Conservation (phyloP, 192 early-diverging fungal species). For the Podila horticola region DNA sequence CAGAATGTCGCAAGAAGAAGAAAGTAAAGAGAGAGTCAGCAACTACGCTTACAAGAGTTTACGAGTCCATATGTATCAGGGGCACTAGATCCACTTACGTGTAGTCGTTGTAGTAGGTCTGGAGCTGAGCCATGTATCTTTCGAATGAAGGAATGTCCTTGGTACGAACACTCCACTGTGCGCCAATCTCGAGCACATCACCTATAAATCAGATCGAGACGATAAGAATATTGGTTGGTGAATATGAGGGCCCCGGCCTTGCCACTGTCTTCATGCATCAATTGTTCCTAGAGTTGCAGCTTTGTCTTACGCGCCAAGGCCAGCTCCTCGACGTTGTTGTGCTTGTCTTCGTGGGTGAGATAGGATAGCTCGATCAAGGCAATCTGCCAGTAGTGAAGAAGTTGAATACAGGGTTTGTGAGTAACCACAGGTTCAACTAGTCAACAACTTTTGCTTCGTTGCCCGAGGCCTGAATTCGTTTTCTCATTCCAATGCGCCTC, state of each 20-base stretch:
- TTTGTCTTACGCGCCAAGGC: conserved; percentile 48
- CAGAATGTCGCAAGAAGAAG: neutral
- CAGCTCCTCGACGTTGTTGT: conserved; percentile 50
- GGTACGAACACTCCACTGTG: conserved; percentile 85
- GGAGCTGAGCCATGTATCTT: conserved; percentile 92
- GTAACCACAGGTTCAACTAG: neutral
- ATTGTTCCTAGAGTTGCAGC: neutral
- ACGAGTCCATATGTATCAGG: neutral
- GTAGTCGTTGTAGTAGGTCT: conserved; percentile 88
- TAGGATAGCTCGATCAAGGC: conserved; percentile 59
- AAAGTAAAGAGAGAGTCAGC: neutral
- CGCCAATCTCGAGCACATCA: conserved; percentile 90
- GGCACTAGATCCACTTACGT: conserved; percentile 53
- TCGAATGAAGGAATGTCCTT: conserved; percentile 96
- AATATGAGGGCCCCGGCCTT: neutral
- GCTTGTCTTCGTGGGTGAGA: conserved; percentile 55
- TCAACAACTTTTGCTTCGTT: neutral
- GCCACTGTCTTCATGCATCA: neutral
- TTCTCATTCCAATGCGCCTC: neutral
- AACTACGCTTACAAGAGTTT: conserved; percentile 1
- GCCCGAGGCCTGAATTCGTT: neutral
- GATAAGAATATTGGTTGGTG: neutral
- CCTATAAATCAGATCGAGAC: conserved; percentile 56
- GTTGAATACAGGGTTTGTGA: neutral
- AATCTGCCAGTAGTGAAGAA: conserved; percentile 37